Base-by-base conservation (phyloP, 352 stramenopile genomes). In the Pythium biforme region DNA sequence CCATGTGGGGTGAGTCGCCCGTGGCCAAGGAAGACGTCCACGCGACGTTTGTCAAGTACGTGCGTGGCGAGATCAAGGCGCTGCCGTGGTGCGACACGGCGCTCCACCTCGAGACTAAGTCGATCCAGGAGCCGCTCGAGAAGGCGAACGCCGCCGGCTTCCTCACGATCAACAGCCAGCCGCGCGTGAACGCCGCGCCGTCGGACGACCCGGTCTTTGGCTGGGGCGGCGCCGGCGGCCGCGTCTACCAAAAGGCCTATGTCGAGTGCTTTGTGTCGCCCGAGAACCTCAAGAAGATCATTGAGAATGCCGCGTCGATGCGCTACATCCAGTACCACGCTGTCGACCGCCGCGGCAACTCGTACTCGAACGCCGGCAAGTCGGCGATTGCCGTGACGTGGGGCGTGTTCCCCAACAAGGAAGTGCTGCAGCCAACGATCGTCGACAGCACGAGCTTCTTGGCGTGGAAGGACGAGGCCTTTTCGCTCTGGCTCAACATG, bases 221-320 rank as follows among this genome's bases (percentile, higher is more conserved):
- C 34, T 99, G 97, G 97, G 97, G 97, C 62, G 96, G 96, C 12
- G 72, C 78, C 25, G 95, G 95, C 55, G 97, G 97, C 33, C 89
- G 87, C 48, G 96, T 99, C 39, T 99, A 99, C 79, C 97, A 99
- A 76, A 99, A 99, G 80, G 96, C 95, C 23, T 99, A 99, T 76
- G 91, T 98, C 60, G 97, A 99, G 81, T 99, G 95, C 74, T 99
- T 99, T 73, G 89, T 97, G 53, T 98, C 89, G 55, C 96, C 96
- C 7, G 83, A 96, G 55, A 92, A 93, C 63, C 86, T 97, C 73
- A 94, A 93, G 71, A 89, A 88, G 63, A 88, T 97, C 61, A 97
- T 97, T 25, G 85, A 96, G 19, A 88, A 89, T 26, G 86, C 83
- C 12, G 72, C 89, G 8, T 79, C 79, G 66, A 87, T 98, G 73